phyloP scores from a whole-genome alignment of 1,139 yeast species.

The Yamadazyma epiphylla region DNA sequence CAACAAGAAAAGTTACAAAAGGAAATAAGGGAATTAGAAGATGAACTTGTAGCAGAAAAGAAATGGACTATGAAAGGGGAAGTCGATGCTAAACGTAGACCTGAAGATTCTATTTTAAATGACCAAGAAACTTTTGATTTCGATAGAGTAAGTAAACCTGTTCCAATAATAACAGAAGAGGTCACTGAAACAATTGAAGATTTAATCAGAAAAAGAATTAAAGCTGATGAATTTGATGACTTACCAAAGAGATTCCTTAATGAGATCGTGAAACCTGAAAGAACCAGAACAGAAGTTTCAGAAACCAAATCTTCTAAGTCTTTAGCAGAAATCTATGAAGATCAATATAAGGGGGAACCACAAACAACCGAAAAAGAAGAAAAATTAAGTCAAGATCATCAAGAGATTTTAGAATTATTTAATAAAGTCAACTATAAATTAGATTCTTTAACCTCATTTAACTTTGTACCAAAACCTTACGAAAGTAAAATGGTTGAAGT shows the following conservation, averaged over 20 bases:
- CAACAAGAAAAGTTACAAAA: constrained; percentile 74
- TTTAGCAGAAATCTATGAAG: constrained; percentile 89
- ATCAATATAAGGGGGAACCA: constrained; percentile 58
- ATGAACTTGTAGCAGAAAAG: constrained; percentile 85
- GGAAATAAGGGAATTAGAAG: constrained; percentile 76
- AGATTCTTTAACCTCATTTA: constrained; percentile 89
- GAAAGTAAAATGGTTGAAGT: constrained; percentile 70
- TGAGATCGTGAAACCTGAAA: constrained; percentile 53
- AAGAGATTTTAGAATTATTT: constrained; percentile 70
- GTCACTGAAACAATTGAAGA: constrained; percentile 85
- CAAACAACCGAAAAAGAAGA: constrained; percentile 46
- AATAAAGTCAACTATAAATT: constrained; percentile 63
- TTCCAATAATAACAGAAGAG: constrained; percentile 89
- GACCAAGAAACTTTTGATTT: constrained; percentile 40
- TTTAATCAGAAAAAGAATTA: constrained; percentile 76
- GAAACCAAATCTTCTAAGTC: constrained; percentile 86
- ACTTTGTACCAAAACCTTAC: constrained; percentile 88
- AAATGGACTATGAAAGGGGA: constrained; percentile 96
- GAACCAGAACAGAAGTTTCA: constrained; percentile 59
- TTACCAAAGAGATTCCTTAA: constrained; percentile 67
- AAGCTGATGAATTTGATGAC: constrained; percentile 77
- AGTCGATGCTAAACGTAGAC: constrained; percentile 76
- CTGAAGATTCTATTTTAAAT: constrained; percentile 67
- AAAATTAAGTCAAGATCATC: constrained; percentile 66
- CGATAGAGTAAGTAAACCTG: constrained; percentile 50